Percentiles rank a stretch among this genome's conserved stretches.
Evolutionary conservation across 2,329 filamentous ascomycete genomes (phyloP).

Genomic region (Pseudovirgaria hyperparasitica): DNA sequence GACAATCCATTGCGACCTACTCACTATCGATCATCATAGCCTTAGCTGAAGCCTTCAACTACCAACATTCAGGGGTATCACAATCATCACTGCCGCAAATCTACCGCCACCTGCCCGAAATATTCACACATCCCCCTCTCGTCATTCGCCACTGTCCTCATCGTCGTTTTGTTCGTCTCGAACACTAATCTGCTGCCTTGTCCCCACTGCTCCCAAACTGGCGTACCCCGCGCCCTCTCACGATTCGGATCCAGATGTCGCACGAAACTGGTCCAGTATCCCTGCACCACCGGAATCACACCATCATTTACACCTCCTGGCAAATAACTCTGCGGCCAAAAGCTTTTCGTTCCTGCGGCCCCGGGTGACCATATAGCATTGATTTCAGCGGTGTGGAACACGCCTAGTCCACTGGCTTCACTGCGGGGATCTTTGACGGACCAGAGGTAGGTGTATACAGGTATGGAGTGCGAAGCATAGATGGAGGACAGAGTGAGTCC

Average conservation of each 20-base stretch:
- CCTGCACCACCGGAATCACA: constrained; percentile 50
- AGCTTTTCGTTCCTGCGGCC: constrained; percentile 38
- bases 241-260: constrained; percentile 52
- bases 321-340: constrained; percentile 43
- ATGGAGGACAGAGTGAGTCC: constrained; percentile 41
- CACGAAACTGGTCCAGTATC: constrained; percentile 67
- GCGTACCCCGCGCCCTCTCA: constrained; percentile 31
- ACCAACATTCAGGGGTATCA: too few relatives aligned
- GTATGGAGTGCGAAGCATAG: constrained; percentile 23
- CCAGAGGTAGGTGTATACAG: constrained; percentile 57
- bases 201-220: constrained; percentile 39
- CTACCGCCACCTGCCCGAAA: too few relatives aligned
- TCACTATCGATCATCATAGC: too few relatives aligned
- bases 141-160: constrained; percentile 26
- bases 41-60: too few relatives aligned
- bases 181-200: constrained; percentile 22
- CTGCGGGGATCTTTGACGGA: constrained; percentile 49
- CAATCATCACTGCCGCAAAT: too few relatives aligned
- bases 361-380: constrained; percentile 61
- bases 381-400: constrained; percentile 54
- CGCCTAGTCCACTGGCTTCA: constrained; percentile 44
- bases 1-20: too few relatives aligned
- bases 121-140: too few relatives aligned
- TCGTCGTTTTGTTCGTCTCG: constrained; percentile 23
- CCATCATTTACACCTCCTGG: constrained; percentile 38